A percentile compares a stretch with the other conserved stretches of the same genome.
Evolutionary conservation across 768 basidiomycete species (phyloP).

Genomic region (Leccinum barrowsii): DNA sequence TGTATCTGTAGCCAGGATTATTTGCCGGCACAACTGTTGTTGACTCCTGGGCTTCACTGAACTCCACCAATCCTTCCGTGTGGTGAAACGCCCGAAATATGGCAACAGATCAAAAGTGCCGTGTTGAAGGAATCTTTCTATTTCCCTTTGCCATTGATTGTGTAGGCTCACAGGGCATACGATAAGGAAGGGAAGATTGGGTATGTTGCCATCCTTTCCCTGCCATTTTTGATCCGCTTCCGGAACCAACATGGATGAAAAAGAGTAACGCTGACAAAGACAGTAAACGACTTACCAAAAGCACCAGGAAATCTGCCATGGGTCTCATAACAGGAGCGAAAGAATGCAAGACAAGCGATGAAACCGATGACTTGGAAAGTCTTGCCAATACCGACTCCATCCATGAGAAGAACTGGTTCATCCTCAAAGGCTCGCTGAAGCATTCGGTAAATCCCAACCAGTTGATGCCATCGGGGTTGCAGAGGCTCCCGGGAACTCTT

Average conservation of each 20-base stretch:
- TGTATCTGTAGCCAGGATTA: not conserved
- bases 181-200: not conserved
- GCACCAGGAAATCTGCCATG: not conserved
- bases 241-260: not conserved
- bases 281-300: not conserved
- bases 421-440: not conserved
- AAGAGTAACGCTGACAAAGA: not conserved
- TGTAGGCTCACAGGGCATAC: not conserved
- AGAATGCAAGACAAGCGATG: not conserved
- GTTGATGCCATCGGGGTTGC: constrained; percentile 15
- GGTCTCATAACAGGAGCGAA: not conserved
- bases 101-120: not conserved
- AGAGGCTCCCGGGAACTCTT: not conserved
- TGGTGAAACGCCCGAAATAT: not conserved
- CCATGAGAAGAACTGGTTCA: constrained; percentile 19
- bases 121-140: not conserved
- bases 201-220: not conserved
- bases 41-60: not conserved
- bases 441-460: constrained; percentile 16
- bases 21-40: not conserved
- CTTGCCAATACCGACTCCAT: constrained; percentile 21
- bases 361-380: not conserved
- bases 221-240: not conserved
- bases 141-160: not conserved
- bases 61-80: not conserved